Evolutionary conservation across 208 protist species (phyloP).

Genomic region (Trypanosoma rangeli): DNA sequence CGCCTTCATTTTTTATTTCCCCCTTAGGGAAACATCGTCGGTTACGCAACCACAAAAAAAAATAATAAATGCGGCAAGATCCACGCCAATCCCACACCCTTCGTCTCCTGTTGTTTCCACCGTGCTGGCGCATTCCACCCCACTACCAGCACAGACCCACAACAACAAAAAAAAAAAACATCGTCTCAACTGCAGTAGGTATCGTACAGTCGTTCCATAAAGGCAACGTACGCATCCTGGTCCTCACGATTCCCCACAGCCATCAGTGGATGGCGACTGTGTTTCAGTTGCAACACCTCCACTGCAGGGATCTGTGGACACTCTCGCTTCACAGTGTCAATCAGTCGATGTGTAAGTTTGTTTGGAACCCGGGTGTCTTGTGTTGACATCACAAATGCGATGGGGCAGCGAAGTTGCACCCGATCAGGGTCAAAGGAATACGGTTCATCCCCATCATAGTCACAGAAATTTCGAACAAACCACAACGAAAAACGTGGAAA

Average conservation of each 20-base stretch:
- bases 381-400: slow-evolving; percentile 83
- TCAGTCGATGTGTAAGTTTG: slow-evolving; percentile 61
- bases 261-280: slow-evolving; percentile 82
- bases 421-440: slow-evolving; percentile 57
- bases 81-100: background rate
- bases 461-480: slow-evolving; percentile 70
- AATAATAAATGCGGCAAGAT: background rate
- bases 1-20: too few species aligned
- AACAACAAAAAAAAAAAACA: background rate
- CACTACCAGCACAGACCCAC: background rate
- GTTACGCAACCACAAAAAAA: background rate
- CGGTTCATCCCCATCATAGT: slow-evolving; percentile 52
- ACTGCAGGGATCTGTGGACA: slow-evolving; percentile 80
- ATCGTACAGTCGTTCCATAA: slow-evolving; percentile 76
- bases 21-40: too few species aligned
- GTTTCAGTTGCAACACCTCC: slow-evolving; percentile 73
- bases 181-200: slow-evolving; percentile 49
- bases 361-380: slow-evolving; percentile 75
- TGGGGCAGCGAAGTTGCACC: slow-evolving; percentile 70
- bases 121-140: background rate
- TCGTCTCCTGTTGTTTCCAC: slow-evolving; percentile 2
- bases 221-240: slow-evolving; percentile 79
- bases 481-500: slow-evolving; percentile 61
- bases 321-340: slow-evolving; percentile 49
- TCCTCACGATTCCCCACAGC: slow-evolving; percentile 69